Percentiles rank a stretch among this genome's conserved stretches.
These are phyloP conservation scores for Lentinula novae-zelandiae DNA, from an alignment of 1,284 basidiomycete genomes.

Conservation along the genomic window DNA sequence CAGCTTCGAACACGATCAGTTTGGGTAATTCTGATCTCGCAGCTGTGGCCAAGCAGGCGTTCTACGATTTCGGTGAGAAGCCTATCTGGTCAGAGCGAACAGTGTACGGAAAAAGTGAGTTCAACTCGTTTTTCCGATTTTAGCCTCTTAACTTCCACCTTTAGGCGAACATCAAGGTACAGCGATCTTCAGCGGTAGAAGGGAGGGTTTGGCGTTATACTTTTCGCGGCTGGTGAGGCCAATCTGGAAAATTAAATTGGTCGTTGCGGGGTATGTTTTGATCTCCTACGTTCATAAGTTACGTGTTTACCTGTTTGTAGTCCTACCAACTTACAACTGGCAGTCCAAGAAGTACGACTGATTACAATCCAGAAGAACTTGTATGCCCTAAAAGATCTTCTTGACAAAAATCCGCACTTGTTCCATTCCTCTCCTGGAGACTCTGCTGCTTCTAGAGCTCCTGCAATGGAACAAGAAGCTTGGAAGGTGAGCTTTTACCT, in stretches of 20 bases:
- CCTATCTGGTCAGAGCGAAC: conserved; percentile 76
- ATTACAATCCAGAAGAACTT: conserved; percentile 78
- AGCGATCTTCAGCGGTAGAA: conserved; percentile 80
- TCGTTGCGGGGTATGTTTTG: conserved; percentile 48
- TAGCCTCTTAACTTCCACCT: neutral
- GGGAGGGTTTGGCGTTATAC: conserved; percentile 88
- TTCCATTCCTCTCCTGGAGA: conserved; percentile 76
- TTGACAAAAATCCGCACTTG: conserved; percentile 74
- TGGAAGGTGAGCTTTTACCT: conserved; percentile 59
- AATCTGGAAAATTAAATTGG: conserved; percentile 84
- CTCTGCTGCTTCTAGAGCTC: conserved; percentile 46
- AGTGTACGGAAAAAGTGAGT: conserved; percentile 53
- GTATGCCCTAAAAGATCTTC: conserved; percentile 69
- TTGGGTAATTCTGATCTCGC: conserved; percentile 58
- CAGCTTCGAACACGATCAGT: conserved; percentile 44
- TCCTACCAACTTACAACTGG: conserved; percentile 47
- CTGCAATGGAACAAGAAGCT: conserved; percentile 72
- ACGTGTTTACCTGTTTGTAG: conserved; percentile 23
- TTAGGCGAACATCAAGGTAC: conserved; percentile 67
- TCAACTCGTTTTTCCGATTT: neutral
- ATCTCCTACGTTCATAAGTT: conserved; percentile 9
- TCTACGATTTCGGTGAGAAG: conserved; percentile 81
- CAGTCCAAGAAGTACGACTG: conserved; percentile 61
- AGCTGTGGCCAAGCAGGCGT: conserved; percentile 71
- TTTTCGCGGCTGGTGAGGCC: conserved; percentile 83